Conservation (phyloP, 2,329 filamentous ascomycete genomes). For the Coniosporium tulheliwenetii region DNA sequence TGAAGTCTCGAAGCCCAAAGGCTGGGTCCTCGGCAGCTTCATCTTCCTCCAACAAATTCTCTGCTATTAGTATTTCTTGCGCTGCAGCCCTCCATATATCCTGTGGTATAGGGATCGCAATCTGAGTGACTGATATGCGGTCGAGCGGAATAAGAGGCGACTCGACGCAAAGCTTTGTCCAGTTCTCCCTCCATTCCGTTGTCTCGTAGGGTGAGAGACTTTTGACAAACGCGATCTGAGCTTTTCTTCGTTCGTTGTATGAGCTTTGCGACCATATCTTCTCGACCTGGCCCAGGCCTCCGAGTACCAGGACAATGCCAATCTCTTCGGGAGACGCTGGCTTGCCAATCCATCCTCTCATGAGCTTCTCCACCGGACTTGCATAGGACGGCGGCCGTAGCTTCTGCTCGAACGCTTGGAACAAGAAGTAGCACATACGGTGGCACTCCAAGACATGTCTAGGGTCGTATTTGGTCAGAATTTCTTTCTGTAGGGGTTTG, state of each 20-base stretch:
- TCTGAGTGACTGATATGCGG: conserved; percentile 18
- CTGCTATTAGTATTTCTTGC: conserved; percentile 15
- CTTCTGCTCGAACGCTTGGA: conserved; percentile 17
- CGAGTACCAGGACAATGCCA: conserved; percentile 18
- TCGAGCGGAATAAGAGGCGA: conserved; percentile 16
- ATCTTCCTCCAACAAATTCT: conserved; percentile 6
- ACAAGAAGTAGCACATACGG: conserved; percentile 21
- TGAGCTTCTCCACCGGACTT: conserved; percentile 14
- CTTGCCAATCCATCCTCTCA: conserved; percentile 16
- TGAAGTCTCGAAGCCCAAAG: conserved; percentile 12
- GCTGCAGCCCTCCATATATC: conserved; percentile 19
- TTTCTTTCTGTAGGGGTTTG: conserved; percentile 10
- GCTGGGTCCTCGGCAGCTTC: conserved; percentile 9
- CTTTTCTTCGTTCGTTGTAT: conserved; percentile 15
- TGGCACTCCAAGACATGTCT: conserved; percentile 18
- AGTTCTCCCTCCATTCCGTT: conserved; percentile 16
- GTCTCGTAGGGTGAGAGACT: conserved; percentile 19
- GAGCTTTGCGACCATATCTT: conserved; percentile 16
- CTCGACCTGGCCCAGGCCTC: conserved; percentile 17
- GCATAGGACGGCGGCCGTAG: conserved; percentile 14
- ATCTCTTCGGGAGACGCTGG: conserved; percentile 18
- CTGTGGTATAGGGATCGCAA: conserved; percentile 19
- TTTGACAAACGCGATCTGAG: conserved; percentile 17
- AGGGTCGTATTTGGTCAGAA: conserved; percentile 15
- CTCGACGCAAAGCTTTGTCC: conserved; percentile 17